Percentiles rank a stretch among this genome's conserved stretches.
phyloP scores from a whole-genome alignment of 2,329 filamentous ascomycete species.

The Sporothrix inflata region DNA sequence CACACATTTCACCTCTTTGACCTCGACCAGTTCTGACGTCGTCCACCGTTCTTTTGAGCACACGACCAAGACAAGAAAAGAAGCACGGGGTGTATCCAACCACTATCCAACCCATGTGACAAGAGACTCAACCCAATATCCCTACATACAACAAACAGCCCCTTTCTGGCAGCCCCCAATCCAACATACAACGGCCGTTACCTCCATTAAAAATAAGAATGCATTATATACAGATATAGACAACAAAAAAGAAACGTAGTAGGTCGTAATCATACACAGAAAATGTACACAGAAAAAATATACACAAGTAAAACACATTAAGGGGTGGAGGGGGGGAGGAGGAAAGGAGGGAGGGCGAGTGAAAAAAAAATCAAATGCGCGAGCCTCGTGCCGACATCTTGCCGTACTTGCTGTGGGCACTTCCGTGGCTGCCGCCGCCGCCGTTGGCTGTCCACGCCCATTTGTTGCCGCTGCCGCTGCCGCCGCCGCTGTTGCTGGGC shows the following conservation, averaged over 20 bases:
- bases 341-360: neutral
- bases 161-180: neutral
- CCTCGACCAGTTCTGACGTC: neutral
- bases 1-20: neutral
- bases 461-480: constrained; percentile 6
- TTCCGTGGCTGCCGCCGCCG: constrained; percentile 13
- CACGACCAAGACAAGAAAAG: neutral
- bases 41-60: neutral
- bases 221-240: constrained; percentile 12
- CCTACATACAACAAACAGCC: neutral
- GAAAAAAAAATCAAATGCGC: neutral
- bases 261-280: constrained; percentile 9
- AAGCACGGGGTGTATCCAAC: constrained; percentile 5
- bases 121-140: neutral
- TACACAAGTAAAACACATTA: neutral
- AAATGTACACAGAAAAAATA: constrained; percentile 16
- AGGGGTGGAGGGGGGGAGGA: neutral
- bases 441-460: constrained; percentile 13
- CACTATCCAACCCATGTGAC: neutral
- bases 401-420: constrained; percentile 17
- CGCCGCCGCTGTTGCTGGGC: neutral
- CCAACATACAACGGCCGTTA: neutral
- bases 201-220: neutral
- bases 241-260: neutral
- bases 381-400: neutral